phyloP scores from a whole-genome alignment of 441 rosid genomes.

The Raphanus hybrid region DNA sequence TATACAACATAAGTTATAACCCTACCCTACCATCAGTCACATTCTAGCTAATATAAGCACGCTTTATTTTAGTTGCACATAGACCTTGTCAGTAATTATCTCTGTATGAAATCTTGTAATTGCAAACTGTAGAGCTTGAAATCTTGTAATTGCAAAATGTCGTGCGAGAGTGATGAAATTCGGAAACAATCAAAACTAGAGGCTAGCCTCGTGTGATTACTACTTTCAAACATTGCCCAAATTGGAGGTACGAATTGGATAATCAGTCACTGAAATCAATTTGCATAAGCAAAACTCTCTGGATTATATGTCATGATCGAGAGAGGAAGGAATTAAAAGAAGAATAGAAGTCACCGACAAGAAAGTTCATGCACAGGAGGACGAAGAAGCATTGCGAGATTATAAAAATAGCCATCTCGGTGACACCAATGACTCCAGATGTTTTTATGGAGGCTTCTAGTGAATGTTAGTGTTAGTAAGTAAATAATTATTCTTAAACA shows the following conservation, averaged over 20 bases:
- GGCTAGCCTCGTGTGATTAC: too few relatives aligned
- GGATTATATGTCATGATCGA: not conserved
- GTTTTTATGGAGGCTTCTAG: not conserved
- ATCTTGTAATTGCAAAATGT: not conserved
- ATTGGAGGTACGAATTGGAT: not conserved
- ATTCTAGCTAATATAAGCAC: not conserved
- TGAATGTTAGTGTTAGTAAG: too few relatives aligned
- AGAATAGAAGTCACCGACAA: not conserved
- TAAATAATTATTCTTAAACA: too few relatives aligned
- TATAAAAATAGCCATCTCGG: not conserved
- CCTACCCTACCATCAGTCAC: not conserved
- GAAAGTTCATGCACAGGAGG: not conserved
- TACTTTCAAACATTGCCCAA: not conserved
- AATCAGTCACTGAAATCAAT: not conserved
- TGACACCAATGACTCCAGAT: not conserved
- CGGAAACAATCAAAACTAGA: not conserved
- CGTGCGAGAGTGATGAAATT: not conserved
- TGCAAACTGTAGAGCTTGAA: not conserved
- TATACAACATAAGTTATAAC: conserved; percentile 5
- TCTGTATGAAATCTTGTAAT: not conserved
- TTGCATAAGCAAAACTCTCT: not conserved
- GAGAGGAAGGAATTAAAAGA: not conserved
- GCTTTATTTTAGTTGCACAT: not conserved
- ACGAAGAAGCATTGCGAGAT: not conserved
- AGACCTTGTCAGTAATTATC: not conserved